These are phyloP conservation scores for Pseudocercospora fuligena DNA, from an alignment of 2,329 filamentous ascomycete genomes.

Conservation along the genomic window DNA sequence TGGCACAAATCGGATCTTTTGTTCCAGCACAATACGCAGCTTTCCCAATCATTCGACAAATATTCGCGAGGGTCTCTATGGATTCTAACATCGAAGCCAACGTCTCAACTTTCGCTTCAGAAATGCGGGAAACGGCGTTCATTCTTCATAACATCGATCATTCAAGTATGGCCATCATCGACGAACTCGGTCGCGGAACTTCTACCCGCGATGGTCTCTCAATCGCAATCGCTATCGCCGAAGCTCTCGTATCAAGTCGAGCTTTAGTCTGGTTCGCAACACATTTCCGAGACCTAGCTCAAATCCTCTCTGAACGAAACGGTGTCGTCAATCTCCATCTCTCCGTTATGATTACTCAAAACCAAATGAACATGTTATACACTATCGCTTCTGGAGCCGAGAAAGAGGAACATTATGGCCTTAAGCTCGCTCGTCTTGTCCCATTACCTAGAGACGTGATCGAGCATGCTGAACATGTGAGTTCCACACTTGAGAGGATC, in stretches of 20 bases:
- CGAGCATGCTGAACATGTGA: constrained; percentile 69
- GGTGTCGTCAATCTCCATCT: constrained; percentile 86
- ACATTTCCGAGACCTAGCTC: constrained; percentile 83
- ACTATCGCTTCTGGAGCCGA: constrained; percentile 75
- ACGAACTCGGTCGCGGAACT: constrained; percentile 90
- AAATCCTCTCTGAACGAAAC: constrained; percentile 72
- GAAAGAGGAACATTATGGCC: constrained; percentile 76
- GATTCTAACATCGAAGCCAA: constrained; percentile 90
- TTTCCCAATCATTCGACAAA: constrained; percentile 77
- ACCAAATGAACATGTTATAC: constrained; percentile 85
- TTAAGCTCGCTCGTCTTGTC: constrained; percentile 77
- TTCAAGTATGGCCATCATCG: constrained; percentile 71
- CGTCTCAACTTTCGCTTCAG: constrained; percentile 87
- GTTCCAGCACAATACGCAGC: constrained; percentile 84
- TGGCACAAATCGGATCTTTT: constrained; percentile 92
- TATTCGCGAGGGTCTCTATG: constrained; percentile 86
- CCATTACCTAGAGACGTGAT: constrained; percentile 72
- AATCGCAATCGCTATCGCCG: constrained; percentile 87
- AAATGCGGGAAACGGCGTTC: constrained; percentile 96
- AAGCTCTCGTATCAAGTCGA: constrained; percentile 77
- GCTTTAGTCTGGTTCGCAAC: constrained; percentile 91
- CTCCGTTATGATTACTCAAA: constrained; percentile 62
- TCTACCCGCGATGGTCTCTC: constrained; percentile 86
- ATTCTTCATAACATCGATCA: constrained; percentile 82
- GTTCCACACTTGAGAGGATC: constrained; percentile 63